These are phyloP conservation scores for Apiotrichum akiyoshidainum DNA, from an alignment of 1,284 basidiomycete genomes.

Conservation along the genomic window DNA sequence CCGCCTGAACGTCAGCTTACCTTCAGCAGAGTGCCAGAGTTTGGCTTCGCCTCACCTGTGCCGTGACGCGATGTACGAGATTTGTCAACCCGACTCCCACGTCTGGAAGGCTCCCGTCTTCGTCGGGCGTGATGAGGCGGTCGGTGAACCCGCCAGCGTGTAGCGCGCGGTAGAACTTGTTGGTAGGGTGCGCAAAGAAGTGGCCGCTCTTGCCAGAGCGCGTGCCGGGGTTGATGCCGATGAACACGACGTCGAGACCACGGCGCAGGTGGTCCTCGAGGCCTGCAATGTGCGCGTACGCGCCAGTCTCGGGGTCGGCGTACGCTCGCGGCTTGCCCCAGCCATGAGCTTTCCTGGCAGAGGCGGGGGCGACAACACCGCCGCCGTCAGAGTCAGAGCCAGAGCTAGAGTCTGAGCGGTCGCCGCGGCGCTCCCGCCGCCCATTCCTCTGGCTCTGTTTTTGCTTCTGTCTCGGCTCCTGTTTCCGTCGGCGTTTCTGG, in stretches of 20 bases:
- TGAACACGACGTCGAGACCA: constrained; percentile 6
- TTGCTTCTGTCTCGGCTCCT: no score
- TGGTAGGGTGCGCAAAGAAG: constrained; percentile 68
- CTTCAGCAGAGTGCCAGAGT: not conserved
- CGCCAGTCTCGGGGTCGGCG: constrained; percentile 20
- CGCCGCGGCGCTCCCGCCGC: no score
- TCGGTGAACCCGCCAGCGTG: constrained; percentile 55
- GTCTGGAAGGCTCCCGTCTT: constrained; percentile 37
- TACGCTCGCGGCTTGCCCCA: constrained; percentile 24
- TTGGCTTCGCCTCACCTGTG: constrained; percentile 50
- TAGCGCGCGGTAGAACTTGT: constrained; percentile 52
- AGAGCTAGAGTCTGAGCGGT: no score
- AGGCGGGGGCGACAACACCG: no score
- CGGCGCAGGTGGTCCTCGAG: constrained; percentile 11
- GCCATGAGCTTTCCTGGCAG: not conserved
- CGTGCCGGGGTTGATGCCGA: constrained; percentile 56
- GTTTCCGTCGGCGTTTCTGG: no score
- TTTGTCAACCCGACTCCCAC: constrained; percentile 59
- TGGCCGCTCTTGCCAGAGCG: constrained; percentile 62
- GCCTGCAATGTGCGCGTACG: constrained; percentile 28
- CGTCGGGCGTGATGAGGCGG: constrained; percentile 41
- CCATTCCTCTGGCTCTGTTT: no score
- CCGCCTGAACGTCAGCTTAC: constrained; percentile 22
- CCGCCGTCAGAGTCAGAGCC: no score
- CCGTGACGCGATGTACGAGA: constrained; percentile 60